A percentile compares a stretch with the other conserved stretches of the same genome.
Conservation (phyloP, 2,329 filamentous ascomycete species). For the Sporothrix sp. region DNA sequence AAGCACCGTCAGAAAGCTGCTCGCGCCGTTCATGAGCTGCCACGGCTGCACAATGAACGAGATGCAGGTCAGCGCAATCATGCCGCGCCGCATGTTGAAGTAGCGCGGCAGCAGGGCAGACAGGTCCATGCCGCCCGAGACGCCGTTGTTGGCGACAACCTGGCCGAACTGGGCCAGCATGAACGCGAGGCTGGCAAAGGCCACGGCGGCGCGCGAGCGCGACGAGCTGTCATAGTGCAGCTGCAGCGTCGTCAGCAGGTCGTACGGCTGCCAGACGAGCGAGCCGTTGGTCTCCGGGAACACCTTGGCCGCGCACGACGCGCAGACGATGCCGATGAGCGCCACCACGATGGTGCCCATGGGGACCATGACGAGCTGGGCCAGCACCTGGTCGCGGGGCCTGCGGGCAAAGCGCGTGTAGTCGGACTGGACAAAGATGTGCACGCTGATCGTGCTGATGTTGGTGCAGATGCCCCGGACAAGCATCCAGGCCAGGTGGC, state of each 20-base stretch:
- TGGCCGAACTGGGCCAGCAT: constrained; percentile 37
- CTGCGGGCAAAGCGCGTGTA: constrained; percentile 33
- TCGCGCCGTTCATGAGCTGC: constrained; percentile 37
- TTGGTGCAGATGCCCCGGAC: constrained; percentile 31
- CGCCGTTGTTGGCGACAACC: constrained; percentile 37
- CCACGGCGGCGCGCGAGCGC: constrained; percentile 31
- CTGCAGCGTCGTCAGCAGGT: constrained; percentile 28
- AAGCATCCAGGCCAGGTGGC: constrained; percentile 27
- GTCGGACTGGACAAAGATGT: constrained; percentile 36
- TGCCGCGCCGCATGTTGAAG: constrained; percentile 45
- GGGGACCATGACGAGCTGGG: constrained; percentile 30
- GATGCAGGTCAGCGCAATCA: not conserved
- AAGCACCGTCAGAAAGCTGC: constrained; percentile 39
- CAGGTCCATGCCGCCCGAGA: constrained; percentile 45
- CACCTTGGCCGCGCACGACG: constrained; percentile 20
- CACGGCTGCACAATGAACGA: constrained; percentile 30
- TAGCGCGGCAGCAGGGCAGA: constrained; percentile 41
- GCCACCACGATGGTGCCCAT: constrained; percentile 30
- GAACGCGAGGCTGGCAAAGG: constrained; percentile 36
- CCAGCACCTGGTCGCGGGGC: constrained; percentile 32
- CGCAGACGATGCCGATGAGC: constrained; percentile 28
- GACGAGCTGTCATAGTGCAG: constrained; percentile 21
- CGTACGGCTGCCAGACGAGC: constrained; percentile 32
- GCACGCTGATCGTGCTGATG: constrained; percentile 34
- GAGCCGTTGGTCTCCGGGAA: constrained; percentile 24